Evolutionary conservation across 2,329 filamentous ascomycete species (phyloP).

Genomic region (Sphaerostilbella broomeana): DNA sequence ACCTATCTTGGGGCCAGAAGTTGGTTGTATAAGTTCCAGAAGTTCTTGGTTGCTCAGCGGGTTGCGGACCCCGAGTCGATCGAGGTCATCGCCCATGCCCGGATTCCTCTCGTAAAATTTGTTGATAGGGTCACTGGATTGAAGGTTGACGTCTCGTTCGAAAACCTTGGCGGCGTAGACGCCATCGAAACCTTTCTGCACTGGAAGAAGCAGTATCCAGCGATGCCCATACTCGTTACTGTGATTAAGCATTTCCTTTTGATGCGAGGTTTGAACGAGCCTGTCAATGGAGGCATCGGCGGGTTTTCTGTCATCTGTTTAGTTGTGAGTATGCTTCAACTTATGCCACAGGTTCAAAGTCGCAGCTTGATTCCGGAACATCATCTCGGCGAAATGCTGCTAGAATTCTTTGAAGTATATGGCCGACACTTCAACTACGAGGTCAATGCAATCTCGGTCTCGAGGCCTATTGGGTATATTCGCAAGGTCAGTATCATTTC

Average conservation of each 20-base stretch:
- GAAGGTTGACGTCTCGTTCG: constrained; percentile 89
- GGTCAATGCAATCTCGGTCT: constrained; percentile 65
- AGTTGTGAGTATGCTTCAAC: constrained; percentile 79
- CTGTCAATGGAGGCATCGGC: constrained; percentile 82
- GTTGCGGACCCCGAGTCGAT: constrained; percentile 55
- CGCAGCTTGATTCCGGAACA: constrained; percentile 51
- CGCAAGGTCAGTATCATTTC: constrained; percentile 57
- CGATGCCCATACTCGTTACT: constrained; percentile 79
- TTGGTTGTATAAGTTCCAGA: constrained; percentile 56
- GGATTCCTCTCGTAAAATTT: constrained; percentile 90
- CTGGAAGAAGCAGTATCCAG: constrained; percentile 76
- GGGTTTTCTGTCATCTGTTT: constrained; percentile 93
- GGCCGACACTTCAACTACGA: constrained; percentile 72
- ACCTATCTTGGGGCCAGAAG: constrained; percentile 44
- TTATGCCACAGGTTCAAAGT: constrained; percentile 65
- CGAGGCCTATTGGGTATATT: constrained; percentile 62
- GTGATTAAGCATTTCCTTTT: constrained; percentile 87
- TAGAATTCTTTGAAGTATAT: constrained; percentile 87
- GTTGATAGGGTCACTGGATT: constrained; percentile 70
- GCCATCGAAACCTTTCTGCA: constrained; percentile 73
- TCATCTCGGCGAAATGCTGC: constrained; percentile 72
- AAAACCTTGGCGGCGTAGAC: constrained; percentile 74
- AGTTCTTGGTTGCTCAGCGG: constrained; percentile 47
- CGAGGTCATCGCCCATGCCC: constrained; percentile 65
- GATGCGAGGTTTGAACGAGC: constrained; percentile 87